phyloP scores from a whole-genome alignment of 2,329 filamentous ascomycete genomes.

The Fusarium paranaense region DNA sequence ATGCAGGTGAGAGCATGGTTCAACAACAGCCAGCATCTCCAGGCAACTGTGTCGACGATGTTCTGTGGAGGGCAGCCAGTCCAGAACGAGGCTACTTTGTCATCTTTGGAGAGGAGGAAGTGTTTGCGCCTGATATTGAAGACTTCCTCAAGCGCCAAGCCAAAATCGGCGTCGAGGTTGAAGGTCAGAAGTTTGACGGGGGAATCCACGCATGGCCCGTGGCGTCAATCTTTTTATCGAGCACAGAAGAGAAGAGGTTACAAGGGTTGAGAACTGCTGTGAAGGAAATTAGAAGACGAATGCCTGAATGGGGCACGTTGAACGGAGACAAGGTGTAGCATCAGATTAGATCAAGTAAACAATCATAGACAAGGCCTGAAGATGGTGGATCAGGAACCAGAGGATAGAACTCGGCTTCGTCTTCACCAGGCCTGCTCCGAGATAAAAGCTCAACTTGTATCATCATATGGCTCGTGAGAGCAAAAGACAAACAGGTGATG shows the following conservation, averaged over 20 bases:
- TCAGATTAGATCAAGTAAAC: constrained; percentile 77
- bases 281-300: constrained; percentile 52
- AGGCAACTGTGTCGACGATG: constrained; percentile 73
- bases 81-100: constrained; percentile 77
- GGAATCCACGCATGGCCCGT: constrained; percentile 89
- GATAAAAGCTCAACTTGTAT: constrained; percentile 54
- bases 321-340: constrained; percentile 42
- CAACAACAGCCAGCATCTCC: constrained; percentile 66
- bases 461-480: constrained; percentile 49
- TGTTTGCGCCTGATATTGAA: constrained; percentile 78
- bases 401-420: constrained; percentile 64
- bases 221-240: constrained; percentile 69
- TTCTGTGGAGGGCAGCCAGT: constrained; percentile 74
- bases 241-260: constrained; percentile 60
- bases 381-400: constrained; percentile 57
- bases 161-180: constrained; percentile 65
- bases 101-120: constrained; percentile 80
- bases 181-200: constrained; percentile 69
- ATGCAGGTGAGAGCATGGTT: constrained; percentile 60
- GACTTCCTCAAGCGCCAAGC: constrained; percentile 67
- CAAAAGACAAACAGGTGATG: background rate
- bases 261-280: constrained; percentile 61
- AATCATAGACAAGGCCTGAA: constrained; percentile 48
- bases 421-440: constrained; percentile 49
- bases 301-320: constrained; percentile 29